Conservation (phyloP, 805 yeast genomes). For the Yueomyces sinensis region DNA sequence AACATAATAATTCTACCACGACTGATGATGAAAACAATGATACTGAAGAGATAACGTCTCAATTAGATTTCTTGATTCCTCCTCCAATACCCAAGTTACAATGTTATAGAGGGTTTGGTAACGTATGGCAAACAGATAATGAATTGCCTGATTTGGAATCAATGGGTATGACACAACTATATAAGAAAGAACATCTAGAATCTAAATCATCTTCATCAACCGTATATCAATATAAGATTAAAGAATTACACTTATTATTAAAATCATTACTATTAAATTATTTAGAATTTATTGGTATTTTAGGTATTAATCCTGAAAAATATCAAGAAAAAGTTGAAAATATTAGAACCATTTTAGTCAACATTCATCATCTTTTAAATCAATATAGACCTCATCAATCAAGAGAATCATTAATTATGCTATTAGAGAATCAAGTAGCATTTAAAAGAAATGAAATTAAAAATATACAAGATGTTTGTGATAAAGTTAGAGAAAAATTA, state of each 20-base stretch:
- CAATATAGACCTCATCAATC: conserved; percentile 94
- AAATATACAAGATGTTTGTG: conserved; percentile 27
- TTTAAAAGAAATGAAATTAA: conserved; percentile 43
- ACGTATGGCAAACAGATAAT: conserved; percentile 70
- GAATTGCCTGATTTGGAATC: conserved; percentile 62
- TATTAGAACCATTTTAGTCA: conserved; percentile 66
- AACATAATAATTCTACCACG: neutral
- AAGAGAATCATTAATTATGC: conserved; percentile 71
- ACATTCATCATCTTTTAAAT: conserved; percentile 82
- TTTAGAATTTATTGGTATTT: conserved; percentile 66
- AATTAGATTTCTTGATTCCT: conserved; percentile 44
- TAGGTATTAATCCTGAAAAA: conserved; percentile 59
- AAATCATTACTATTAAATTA: conserved; percentile 70
- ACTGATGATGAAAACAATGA: conserved; percentile 22
- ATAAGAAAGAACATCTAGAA: conserved; percentile 21
- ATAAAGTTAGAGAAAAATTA: conserved; percentile 28
- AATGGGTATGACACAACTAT: conserved; percentile 68
- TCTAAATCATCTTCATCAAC: conserved; percentile 8
- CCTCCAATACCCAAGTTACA: conserved; percentile 50
- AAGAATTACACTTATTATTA: conserved; percentile 67
- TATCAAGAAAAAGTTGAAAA: conserved; percentile 58
- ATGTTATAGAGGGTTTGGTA: conserved; percentile 79
- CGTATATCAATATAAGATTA: conserved; percentile 36
- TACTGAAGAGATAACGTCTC: conserved; percentile 19
- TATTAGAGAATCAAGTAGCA: conserved; percentile 58